Evolutionary conservation across 2,329 filamentous ascomycete genomes (phyloP).

Genomic region (Torrubiella hemipterigena): DNA sequence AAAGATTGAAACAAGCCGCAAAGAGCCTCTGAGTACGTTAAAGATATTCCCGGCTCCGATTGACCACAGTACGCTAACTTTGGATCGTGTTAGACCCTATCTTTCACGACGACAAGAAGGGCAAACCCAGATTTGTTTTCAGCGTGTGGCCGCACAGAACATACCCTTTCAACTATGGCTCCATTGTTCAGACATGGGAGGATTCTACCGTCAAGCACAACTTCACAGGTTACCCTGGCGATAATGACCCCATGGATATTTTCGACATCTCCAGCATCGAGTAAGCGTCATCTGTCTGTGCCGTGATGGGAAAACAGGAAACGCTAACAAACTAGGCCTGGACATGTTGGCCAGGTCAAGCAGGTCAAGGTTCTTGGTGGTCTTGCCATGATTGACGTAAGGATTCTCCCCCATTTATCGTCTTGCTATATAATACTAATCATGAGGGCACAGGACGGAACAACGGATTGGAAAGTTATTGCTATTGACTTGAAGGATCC

Average conservation of each 20-base stretch:
- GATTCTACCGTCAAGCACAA: slow-evolving; percentile 25
- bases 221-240: slow-evolving; percentile 23
- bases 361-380: slow-evolving; percentile 29
- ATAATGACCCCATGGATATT: slow-evolving; percentile 29
- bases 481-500: slow-evolving; percentile 25
- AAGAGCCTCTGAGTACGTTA: slow-evolving; percentile 24
- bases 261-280: slow-evolving; percentile 24
- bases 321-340: no score
- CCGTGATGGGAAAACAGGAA: no score
- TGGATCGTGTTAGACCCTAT: slow-evolving; percentile 27
- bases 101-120: slow-evolving; percentile 26
- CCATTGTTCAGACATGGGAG: slow-evolving; percentile 32
- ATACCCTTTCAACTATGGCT: slow-evolving; percentile 30
- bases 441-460: slow-evolving; percentile 13
- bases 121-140: slow-evolving; percentile 24
- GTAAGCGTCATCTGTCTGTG: no score
- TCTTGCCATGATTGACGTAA: slow-evolving; percentile 24
- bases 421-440: slow-evolving; percentile 1
- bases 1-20: slow-evolving; percentile 26
- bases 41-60: no score
- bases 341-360: slow-evolving; percentile 25
- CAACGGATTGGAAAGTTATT: slow-evolving; percentile 29
- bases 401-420: accelerated
- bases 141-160: slow-evolving; percentile 30
- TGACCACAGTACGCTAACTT: no score